Conservation (phyloP, 192 early-diverging fungal species). For the Backusella mclennaniae region DNA sequence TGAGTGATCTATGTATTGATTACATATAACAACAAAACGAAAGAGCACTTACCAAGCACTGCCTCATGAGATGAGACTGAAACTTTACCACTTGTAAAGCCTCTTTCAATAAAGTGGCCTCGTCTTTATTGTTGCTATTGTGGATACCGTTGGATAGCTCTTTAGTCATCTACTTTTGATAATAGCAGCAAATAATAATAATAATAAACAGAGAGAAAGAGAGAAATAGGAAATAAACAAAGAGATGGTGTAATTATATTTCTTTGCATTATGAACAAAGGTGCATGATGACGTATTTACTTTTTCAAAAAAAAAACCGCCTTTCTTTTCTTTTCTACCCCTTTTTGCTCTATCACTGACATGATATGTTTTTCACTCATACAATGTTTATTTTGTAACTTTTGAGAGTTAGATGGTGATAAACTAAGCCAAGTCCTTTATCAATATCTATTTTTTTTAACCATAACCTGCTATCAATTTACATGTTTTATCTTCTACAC, state of each 20-base stretch:
- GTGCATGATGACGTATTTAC: background rate
- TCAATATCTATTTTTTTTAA: too few relatives aligned
- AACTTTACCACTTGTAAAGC: constrained; percentile 90
- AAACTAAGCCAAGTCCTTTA: too few relatives aligned
- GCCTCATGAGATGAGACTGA: constrained; percentile 94
- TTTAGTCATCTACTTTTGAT: constrained; percentile 6
- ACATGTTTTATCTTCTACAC: too few relatives aligned
- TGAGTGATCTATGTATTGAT: constrained; percentile 34
- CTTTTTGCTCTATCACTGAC: too few relatives aligned
- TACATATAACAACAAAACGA: background rate
- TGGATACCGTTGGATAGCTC: constrained; percentile 25
- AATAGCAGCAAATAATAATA: background rate
- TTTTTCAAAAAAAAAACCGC: too few relatives aligned
- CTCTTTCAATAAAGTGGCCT: constrained; percentile 90
- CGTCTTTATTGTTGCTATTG: constrained; percentile 62
- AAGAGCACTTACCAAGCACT: constrained; percentile 67
- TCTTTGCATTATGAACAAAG: background rate
- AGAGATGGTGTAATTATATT: background rate
- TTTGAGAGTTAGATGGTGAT: too few relatives aligned
- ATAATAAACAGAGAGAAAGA: background rate
- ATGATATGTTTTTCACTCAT: too few relatives aligned
- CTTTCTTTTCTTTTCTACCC: too few relatives aligned
- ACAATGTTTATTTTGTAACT: too few relatives aligned
- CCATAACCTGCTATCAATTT: too few relatives aligned
- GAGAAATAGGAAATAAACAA: background rate